Evolutionary conservation across 352 stramenopile species (phyloP), one percentile per base, ranked within the genome.

Genomic region (Pythium grandisporangium): DNA sequence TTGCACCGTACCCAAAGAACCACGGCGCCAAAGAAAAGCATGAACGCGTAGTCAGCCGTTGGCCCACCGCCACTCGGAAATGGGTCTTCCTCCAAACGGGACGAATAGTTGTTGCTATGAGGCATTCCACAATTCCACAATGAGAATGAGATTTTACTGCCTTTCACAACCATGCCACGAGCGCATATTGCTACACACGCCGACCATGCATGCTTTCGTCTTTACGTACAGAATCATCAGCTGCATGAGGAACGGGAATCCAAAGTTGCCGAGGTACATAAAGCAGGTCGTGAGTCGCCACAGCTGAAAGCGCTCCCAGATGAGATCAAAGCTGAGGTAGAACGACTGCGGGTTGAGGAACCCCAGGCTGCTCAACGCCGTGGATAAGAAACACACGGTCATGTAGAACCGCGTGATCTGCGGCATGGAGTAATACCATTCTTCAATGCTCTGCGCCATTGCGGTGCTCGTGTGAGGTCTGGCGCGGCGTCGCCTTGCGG

Each of bases 191-290:
- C 6, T 16, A 20, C 14, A 19, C n/a, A 26, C 12, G 33, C 20
- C 25, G 26, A 48, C 38, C 4, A 14, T 17, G 14, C 22, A 6
- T 51, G 36, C 14, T 27, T 40, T 13, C n/a, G n/a, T n/a, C n/a
- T 8, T 19, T 25, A 61, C 71, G 43, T 58, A 94, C 81, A 95
- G 51, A 46, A 95, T 84, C 69, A 94, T 91, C 44, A 95, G 72
- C 45, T 91, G 74, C 70, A 95, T 92, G 58, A 95, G 75, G 54
- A 95, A 93, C 26, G 75, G 67, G 48, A 95, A 93, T 52, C 74
- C 80, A 41, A 93, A 93, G 53, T 71, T 72, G 25, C 84, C 84
- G 20, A 95, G 72, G 60, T 67, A 95, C 58, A 93, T 87, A 59
- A 94, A 95, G 61, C 70, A 77, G 40, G 84, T 93, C 48, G 80